Percentiles rank a stretch among this genome's conserved stretches.
Evolutionary conservation across 495 filamentous ascomycete species (phyloP).

Genomic region (Echria macrotheca): DNA sequence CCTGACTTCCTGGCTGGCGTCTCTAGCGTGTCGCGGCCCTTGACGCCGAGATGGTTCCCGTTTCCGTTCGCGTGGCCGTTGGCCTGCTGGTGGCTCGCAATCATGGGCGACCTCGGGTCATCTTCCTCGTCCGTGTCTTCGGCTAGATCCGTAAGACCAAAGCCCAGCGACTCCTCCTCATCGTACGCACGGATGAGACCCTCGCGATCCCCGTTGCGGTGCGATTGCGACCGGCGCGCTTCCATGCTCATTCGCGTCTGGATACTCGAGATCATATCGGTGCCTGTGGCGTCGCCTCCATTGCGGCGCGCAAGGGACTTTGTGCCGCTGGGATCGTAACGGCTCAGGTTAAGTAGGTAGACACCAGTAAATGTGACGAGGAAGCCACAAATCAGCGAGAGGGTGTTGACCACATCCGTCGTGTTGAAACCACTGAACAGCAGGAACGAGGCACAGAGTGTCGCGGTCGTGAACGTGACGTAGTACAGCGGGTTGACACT

Average conservation of each 20-base stretch:
- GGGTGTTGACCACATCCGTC: conserved; percentile 84
- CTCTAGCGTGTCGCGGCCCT: conserved; percentile 39
- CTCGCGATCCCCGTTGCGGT: conserved; percentile 60
- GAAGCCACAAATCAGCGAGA: conserved; percentile 86
- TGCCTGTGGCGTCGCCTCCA: conserved; percentile 72
- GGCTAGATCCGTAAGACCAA: conserved; percentile 52
- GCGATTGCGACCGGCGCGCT: conserved; percentile 52
- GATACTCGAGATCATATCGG: conserved; percentile 81
- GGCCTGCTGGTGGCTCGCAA: conserved; percentile 19
- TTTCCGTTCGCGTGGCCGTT: conserved; percentile 15
- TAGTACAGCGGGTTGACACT: conserved; percentile 99
- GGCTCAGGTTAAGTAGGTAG: conserved; percentile 92
- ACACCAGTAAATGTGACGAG: conserved; percentile 95
- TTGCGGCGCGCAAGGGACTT: conserved; percentile 57
- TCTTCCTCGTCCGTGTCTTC: conserved; percentile 59
- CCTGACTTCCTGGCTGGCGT: conserved; percentile 36
- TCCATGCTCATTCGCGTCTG: conserved; percentile 93
- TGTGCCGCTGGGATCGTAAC: conserved; percentile 79
- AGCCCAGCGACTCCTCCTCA: conserved; percentile 65
- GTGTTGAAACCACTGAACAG: conserved; percentile 98
- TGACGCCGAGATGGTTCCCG: conserved; percentile 11
- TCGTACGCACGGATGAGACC: conserved; percentile 82
- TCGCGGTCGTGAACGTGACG: conserved; percentile 97
- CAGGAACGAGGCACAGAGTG: conserved; percentile 91
- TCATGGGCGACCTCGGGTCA: conserved; percentile 31